Conservation (phyloP, 768 basidiomycete genomes). For the Pleurotus giganteus region DNA sequence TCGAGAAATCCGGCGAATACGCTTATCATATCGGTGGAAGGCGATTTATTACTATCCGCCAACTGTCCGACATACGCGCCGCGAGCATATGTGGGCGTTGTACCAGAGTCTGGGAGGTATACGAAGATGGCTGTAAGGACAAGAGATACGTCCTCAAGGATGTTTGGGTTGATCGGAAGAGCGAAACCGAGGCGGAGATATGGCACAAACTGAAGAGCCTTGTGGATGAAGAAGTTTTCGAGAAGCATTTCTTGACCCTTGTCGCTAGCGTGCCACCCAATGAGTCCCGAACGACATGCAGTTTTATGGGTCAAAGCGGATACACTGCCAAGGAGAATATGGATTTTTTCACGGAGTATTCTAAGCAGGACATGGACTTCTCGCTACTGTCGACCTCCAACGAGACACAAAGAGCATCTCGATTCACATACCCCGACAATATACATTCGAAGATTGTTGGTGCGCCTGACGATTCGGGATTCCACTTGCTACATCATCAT, state of each 20-base stretch:
- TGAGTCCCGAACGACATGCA: slow-evolving; percentile 6
- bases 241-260: slow-evolving; percentile 9
- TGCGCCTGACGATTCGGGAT: not conserved
- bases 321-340: not conserved
- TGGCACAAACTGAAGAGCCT: slow-evolving; percentile 1
- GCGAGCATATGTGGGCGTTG: slow-evolving; percentile 8
- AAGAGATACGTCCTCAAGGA: slow-evolving; percentile 9
- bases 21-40: not conserved
- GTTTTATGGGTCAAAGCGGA: not conserved
- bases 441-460: not conserved
- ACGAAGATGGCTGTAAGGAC: not conserved
- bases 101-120: slow-evolving; percentile 13
- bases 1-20: not conserved
- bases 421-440: not conserved
- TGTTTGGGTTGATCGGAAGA: slow-evolving; percentile 8
- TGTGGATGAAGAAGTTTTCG: not conserved
- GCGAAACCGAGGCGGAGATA: slow-evolving; percentile 7
- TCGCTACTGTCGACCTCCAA: too few species aligned
- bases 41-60: not conserved
- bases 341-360: too few species aligned
- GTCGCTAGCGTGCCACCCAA: not conserved
- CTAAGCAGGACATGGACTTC: not conserved
- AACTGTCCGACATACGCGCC: slow-evolving; percentile 9
- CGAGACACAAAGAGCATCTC: too few species aligned
- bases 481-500: not conserved